Evolutionary conservation across 352 stramenopile genomes (phyloP).

Genomic region (Pythium sp.): DNA sequence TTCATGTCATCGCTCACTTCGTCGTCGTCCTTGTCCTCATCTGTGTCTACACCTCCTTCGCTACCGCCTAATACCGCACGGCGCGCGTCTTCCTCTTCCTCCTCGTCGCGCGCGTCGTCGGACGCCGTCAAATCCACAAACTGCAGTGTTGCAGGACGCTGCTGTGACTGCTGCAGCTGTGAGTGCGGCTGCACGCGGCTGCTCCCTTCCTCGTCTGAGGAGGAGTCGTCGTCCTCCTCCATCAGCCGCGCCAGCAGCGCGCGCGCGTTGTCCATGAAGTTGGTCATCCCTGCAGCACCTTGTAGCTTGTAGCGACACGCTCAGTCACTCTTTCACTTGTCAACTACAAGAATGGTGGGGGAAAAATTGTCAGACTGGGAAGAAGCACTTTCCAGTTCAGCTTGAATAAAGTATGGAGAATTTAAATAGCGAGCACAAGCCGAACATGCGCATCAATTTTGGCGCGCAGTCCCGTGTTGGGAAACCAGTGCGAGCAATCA

Average conservation of each 20-base stretch:
- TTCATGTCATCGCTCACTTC: not conserved
- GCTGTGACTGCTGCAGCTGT: not conserved
- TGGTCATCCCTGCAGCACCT: constrained; percentile 5
- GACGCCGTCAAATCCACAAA: constrained; percentile 14
- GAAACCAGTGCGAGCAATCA: too few species aligned
- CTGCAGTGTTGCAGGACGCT: not conserved
- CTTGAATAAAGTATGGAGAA: not conserved
- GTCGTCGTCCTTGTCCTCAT: constrained; percentile 12
- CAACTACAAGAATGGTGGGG: not conserved
- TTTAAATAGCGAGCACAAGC: not conserved
- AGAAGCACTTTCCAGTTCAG: not conserved
- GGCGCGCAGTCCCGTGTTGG: not conserved
- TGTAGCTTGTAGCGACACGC: not conserved
- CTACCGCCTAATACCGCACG: not conserved
- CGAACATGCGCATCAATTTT: not conserved
- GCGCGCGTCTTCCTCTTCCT: constrained; percentile 5
- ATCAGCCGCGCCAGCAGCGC: constrained; percentile 7
- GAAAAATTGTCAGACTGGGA: constrained; percentile 1
- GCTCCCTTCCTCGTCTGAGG: constrained; percentile 11
- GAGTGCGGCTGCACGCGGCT: not conserved
- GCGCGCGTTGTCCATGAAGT: constrained; percentile 6
- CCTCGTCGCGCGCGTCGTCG: constrained; percentile 8
- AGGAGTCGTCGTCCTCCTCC: constrained; percentile 27
- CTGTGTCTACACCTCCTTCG: not conserved
- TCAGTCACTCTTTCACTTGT: not conserved